Evolutionary conservation across 2,329 filamentous ascomycete species (phyloP), one percentile per base, ranked within the genome.

Genomic region (Calonectria leucothoes): DNA sequence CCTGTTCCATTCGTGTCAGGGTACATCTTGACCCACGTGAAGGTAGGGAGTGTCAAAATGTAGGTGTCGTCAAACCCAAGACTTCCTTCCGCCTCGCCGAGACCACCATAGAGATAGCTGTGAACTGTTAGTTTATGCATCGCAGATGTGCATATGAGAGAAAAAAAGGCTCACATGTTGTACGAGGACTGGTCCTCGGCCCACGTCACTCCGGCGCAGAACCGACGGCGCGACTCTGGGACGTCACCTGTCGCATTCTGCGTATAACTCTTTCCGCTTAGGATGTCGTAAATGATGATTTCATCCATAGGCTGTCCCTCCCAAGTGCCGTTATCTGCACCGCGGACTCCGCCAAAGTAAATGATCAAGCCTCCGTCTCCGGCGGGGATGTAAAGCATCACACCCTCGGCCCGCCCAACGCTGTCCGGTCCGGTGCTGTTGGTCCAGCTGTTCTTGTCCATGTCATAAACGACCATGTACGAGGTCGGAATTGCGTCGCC

Each of bases 41-140:
- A 93, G 2, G 89, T 89, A 2, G 91, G 91, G 15, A 93, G 81
- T 3, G 88, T 87, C 31, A 93, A 84, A 68, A 92, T 88, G 77
- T 92, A 93, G 42, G 89, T 85, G 81, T 93, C 91, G 78, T 92
- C 91, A 76, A 87, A 93, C 27, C 89, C 91, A 4, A 67, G 31
- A 17, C 86, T 83, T 0, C 85, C 85, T 45, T 88, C 76, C 1
- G 85, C 84, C 67, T 90, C 86, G 10, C 87, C 87, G 29, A 86
- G 85, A 20, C 91, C 91, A 52, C 91, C 91, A 77, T 92, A 93
- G 3, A 93, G 79, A 75, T 93, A 93, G 42, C 90, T 92, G 71
- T 6, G 14, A 31, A 11, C 17, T 20, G 23, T 72, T 27, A 78
- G 76, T 52, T 17, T 15, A 61, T n/a, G 20, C 2, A 11, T 42